Evolutionary conservation across 2,329 filamentous ascomycete genomes (phyloP), one percentile per base, ranked within the genome.

Genomic region (Colletotrichum abscissum): DNA sequence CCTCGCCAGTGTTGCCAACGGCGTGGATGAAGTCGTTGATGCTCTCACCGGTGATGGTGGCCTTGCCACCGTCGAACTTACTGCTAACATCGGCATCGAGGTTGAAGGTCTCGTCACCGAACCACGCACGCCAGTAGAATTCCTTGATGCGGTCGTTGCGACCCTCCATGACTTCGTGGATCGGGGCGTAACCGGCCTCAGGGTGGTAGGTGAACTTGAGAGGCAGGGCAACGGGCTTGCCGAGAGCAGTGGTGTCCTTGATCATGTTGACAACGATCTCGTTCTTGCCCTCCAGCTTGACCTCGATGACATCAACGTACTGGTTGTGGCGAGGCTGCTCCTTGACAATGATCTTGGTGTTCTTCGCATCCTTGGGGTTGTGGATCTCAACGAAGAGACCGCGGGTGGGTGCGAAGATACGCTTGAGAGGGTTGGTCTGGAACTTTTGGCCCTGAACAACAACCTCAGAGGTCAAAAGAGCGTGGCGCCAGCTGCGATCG

Each of bases 11-110:
- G 85, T 99, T 99, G 76, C 97, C 97, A 76, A 99, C 97, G 58
- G 97, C 96, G 81, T 99, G 95, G n/a, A 98, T 95, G 78, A 99
- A 99, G 85, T 99, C 95, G 75, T 97, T 97, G 85, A 99, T 98
- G 75, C 93, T 95, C 82, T 98, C 94, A 73, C 93, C 92, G 5
- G 95, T 98, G 77, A 99, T 95, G 30, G 90, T 95, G 5, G 95
- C 91, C 77, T 92, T 92, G 76, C 97, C 97, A 80, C 97, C 97
- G 77, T 97, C 94, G 80, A 99, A 99, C 77, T 92, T 92, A 80
- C 94, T 93, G 6, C 94, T 95, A 65, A 98, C 94, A 46, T 94
- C 88, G 19, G 93, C 92, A 78, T 98, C 93, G 68, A 98, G 94
- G 68, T 97, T 92, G 63, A 97, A 89, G 56, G 89, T 84, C 79